Evolutionary conservation across 2,329 filamentous ascomycete species (phyloP).

Genomic region (Ophiocordyceps australis): DNA sequence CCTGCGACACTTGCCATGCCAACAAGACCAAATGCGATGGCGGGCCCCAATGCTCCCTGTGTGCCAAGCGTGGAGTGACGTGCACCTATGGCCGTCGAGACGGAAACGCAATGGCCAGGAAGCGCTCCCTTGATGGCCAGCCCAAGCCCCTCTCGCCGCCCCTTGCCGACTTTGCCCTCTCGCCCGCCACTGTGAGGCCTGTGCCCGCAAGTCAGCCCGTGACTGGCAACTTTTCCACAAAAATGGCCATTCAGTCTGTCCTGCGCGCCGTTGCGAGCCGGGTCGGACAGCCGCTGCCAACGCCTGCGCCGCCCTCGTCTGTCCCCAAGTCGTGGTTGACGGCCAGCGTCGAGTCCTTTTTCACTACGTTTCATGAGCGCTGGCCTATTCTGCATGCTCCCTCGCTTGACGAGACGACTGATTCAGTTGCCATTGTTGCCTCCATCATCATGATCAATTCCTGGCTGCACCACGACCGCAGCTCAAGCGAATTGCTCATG

Average conservation of each 20-base stretch:
- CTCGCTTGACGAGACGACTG: conserved; percentile 11
- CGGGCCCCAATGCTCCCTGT: conserved; percentile 17
- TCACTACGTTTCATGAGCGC: conserved; percentile 19
- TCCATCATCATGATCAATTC: conserved; percentile 19
- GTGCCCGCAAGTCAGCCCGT: background rate
- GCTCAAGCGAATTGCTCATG: conserved; percentile 9
- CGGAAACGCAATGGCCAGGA: background rate
- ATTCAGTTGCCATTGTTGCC: conserved; percentile 8
- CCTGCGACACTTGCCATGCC: conserved; percentile 23
- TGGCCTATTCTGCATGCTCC: conserved; percentile 22
- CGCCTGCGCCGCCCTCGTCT: conserved; percentile 1
- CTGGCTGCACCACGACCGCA: conserved; percentile 14
- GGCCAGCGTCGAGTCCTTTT: conserved; percentile 12
- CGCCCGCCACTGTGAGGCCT: background rate
- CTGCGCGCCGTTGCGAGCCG: conserved; percentile 1
- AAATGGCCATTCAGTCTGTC: conserved; percentile 2
- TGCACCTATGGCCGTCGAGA: conserved; percentile 16
- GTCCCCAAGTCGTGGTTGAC: conserved; percentile 7
- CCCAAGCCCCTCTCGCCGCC: conserved; percentile 1
- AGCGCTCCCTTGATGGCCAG: background rate
- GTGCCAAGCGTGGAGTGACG: conserved; percentile 16
- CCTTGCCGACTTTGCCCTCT: background rate
- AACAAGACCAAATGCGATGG: conserved; percentile 27
- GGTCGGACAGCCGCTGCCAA: background rate
- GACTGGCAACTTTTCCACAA: background rate